A percentile compares a stretch with the other conserved stretches of the same genome.
Conservation (phyloP, 257 asterid species). For the Ocimum tenuiflorum region DNA sequence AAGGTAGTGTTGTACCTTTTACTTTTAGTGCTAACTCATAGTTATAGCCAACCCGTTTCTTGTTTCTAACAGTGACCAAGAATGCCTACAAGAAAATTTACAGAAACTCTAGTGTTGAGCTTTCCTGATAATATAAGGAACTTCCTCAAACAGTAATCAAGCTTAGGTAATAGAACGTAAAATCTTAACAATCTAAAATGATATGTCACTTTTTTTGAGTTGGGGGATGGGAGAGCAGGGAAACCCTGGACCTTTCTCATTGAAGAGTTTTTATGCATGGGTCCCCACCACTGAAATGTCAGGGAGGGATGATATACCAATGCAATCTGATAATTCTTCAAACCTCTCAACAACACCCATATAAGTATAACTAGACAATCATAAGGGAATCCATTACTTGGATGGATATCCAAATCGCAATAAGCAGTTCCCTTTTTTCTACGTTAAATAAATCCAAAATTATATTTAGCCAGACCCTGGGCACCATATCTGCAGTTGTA, state of each 20-base stretch:
- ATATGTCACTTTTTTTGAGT: neutral
- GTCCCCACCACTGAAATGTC: no score
- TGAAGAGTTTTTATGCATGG: no score
- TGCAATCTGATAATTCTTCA: neutral
- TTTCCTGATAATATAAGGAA: neutral
- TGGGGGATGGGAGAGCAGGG: no score
- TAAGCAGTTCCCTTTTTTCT: no score
- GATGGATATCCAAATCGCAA: neutral
- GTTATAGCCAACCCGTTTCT: conserved; percentile 90
- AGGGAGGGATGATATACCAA: no score
- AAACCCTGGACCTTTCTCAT: no score
- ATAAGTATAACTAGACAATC: neutral
- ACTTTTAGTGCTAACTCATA: conserved; percentile 69
- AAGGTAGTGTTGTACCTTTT: conserved; percentile 40
- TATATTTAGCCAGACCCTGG: no score
- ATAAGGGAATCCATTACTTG: neutral
- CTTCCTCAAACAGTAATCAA: neutral
- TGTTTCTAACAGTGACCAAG: conserved; percentile 79
- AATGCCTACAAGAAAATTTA: conserved; percentile 59
- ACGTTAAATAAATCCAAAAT: no score
- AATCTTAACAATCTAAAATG: neutral
- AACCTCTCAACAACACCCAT: neutral
- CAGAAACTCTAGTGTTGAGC: neutral
- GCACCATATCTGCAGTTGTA: no score
- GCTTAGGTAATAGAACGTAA: neutral